These are phyloP conservation scores for Phytophthora pini DNA, from an alignment of 352 stramenopile genomes.

Conservation along the genomic window DNA sequence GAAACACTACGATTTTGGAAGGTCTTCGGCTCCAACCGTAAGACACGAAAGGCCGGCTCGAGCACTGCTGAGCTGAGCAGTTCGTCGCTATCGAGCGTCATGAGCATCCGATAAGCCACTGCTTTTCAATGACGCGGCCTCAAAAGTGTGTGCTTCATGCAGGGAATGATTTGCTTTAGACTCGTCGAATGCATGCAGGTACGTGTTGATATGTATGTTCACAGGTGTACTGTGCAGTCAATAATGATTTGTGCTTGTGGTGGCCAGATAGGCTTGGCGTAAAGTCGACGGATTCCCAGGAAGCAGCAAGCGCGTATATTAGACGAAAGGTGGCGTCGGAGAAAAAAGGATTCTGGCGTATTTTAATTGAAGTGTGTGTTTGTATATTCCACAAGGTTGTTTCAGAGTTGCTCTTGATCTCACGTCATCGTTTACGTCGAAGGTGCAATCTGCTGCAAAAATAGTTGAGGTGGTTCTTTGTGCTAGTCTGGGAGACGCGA, in stretches of 20 bases:
- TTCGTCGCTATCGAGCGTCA: conserved; percentile 77
- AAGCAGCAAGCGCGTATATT: conserved; percentile 28
- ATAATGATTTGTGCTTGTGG: conserved; percentile 4
- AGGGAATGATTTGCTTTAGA: conserved; percentile 6
- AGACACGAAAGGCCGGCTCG: conserved; percentile 67
- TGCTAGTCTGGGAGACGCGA: no score
- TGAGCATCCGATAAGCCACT: conserved; percentile 79
- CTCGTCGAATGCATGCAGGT: conserved; percentile 6
- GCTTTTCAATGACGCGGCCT: conserved; percentile 11
- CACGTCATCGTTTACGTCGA: conserved; percentile 1
- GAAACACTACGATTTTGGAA: conserved; percentile 99
- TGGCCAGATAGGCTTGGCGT: conserved; percentile 19
- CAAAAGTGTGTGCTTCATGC: conserved; percentile 15
- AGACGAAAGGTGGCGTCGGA: conserved; percentile 22
- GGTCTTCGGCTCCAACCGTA: conserved; percentile 94
- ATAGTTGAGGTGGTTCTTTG: conserved; percentile 13
- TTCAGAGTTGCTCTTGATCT: conserved; percentile 10
- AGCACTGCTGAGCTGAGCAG: conserved; percentile 60
- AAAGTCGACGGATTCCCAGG: conserved; percentile 20
- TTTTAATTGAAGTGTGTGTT: conserved; percentile 40
- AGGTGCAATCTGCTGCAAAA: conserved; percentile 14
- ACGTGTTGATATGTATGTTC: conserved; percentile 8
- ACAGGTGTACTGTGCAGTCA: not conserved
- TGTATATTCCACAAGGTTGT: conserved; percentile 19
- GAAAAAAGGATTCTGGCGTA: conserved; percentile 33